These are phyloP conservation scores for Neonectria faginata DNA, from an alignment of 2,329 filamentous ascomycete genomes.

Conservation along the genomic window DNA sequence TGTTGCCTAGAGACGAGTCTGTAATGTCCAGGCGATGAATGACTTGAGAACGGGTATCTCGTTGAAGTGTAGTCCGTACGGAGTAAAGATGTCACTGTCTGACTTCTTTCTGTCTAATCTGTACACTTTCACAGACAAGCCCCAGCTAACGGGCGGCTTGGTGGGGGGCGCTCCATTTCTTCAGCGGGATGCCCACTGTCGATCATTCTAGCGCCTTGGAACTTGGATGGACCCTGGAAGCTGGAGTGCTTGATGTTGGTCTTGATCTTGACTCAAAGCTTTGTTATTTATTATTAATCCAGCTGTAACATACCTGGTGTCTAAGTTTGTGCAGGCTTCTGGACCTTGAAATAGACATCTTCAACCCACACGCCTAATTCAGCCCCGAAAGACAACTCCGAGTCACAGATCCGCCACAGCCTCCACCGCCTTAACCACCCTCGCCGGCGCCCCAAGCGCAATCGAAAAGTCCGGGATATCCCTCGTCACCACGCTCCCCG, in stretches of 20 bases:
- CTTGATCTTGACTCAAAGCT: too few relatives aligned
- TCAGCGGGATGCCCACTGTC: not conserved
- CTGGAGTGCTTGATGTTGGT: not conserved
- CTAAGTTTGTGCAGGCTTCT: too few relatives aligned
- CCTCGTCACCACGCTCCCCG: slow-evolving; percentile 61
- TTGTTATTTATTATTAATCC: too few relatives aligned
- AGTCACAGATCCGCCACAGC: slow-evolving; percentile 48
- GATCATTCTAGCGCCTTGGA: slow-evolving; percentile 1
- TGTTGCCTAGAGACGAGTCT: not conserved
- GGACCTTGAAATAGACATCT: too few relatives aligned
- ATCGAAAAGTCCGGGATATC: slow-evolving; percentile 61
- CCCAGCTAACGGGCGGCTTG: not conserved
- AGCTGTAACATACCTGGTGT: too few relatives aligned
- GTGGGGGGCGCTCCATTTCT: not conserved
- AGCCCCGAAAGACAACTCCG: too few relatives aligned
- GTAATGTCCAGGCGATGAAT: not conserved
- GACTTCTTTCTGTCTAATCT: too few relatives aligned
- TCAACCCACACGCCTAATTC: not conserved
- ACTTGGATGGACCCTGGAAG: not conserved
- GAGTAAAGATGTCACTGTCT: not conserved
- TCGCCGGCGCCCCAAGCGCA: slow-evolving; percentile 60
- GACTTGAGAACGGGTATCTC: not conserved
- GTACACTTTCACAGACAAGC: too few relatives aligned
- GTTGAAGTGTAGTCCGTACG: too few relatives aligned
- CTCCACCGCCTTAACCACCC: slow-evolving; percentile 59